Evolutionary conservation across 139 green algal genomes (phyloP).

Genomic region (Trebouxia sp.): DNA sequence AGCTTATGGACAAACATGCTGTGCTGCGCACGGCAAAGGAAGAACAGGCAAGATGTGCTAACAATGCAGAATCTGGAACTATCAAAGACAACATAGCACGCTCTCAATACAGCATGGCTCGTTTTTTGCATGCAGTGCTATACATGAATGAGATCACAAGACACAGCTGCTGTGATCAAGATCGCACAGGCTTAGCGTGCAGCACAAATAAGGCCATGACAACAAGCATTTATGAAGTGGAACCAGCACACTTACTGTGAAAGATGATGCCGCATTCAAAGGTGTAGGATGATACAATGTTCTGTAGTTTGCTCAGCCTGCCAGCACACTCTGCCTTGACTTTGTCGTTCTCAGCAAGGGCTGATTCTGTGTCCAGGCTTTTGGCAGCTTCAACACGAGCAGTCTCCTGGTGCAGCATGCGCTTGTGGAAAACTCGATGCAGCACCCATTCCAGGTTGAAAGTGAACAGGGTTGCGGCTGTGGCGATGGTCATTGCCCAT

Average conservation of each 20-base stretch:
- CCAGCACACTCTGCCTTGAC: neutral
- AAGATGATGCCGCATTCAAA: constrained; percentile 34
- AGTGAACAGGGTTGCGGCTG: neutral
- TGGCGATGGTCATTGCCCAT: constrained; percentile 33
- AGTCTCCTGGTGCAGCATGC: neutral
- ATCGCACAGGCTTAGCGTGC: neutral
- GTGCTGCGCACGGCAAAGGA: too few species aligned
- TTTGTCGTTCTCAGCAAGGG: too few species aligned
- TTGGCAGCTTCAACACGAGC: neutral
- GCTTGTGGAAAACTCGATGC: neutral
- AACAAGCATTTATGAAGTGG: too few species aligned
- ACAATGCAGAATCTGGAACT: neutral
- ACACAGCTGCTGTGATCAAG: neutral
- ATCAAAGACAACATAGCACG: too few species aligned
- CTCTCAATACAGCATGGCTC: too few species aligned
- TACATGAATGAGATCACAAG: neutral
- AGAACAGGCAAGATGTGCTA: neutral
- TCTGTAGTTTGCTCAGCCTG: neutral
- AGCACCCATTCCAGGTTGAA: constrained; percentile 32
- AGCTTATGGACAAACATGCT: too few species aligned
- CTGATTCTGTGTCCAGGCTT: neutral
- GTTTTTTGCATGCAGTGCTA: too few species aligned
- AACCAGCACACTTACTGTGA: neutral
- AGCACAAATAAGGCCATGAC: too few species aligned
- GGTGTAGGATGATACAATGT: constrained; percentile 15